These are phyloP conservation scores for Pichia exigua DNA, from an alignment of 805 yeast genomes.

Conservation along the genomic window DNA sequence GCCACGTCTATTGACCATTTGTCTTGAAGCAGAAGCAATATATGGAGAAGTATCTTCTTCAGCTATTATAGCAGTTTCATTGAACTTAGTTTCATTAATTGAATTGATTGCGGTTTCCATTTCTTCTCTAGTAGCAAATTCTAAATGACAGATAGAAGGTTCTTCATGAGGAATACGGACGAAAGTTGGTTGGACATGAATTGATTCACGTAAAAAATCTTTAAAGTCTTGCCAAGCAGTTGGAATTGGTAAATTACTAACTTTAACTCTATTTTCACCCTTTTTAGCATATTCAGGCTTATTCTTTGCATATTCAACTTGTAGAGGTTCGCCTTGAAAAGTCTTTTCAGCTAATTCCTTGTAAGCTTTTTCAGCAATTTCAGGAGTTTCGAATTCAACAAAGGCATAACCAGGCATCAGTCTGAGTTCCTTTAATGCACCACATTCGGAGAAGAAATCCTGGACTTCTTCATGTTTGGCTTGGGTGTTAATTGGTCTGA, in stretches of 20 bases:
- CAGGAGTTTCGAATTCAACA: slow-evolving; percentile 70
- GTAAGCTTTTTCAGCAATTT: slow-evolving; percentile 43
- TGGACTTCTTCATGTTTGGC: slow-evolving; percentile 46
- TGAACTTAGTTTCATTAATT: slow-evolving; percentile 65
- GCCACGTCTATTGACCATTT: slow-evolving; percentile 35
- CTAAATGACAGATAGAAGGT: slow-evolving; percentile 42
- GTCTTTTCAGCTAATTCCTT: slow-evolving; percentile 38
- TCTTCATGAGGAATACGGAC: slow-evolving; percentile 41
- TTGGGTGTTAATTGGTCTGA: slow-evolving; percentile 32
- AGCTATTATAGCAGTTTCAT: slow-evolving; percentile 52
- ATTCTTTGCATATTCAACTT: slow-evolving; percentile 48
- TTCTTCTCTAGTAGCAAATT: slow-evolving; percentile 60
- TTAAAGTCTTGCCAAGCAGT: slow-evolving; percentile 84
- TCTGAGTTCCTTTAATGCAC: slow-evolving; percentile 60
- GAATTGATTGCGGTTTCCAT: slow-evolving; percentile 66
- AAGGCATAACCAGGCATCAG: slow-evolving; percentile 81
- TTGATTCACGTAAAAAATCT: slow-evolving; percentile 80
- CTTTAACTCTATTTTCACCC: slow-evolving; percentile 67
- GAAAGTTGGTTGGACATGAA: slow-evolving; percentile 56
- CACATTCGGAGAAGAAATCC: slow-evolving; percentile 59
- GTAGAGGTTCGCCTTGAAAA: slow-evolving; percentile 43
- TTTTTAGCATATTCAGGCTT: slow-evolving; percentile 47
- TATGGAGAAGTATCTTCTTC: slow-evolving; percentile 71
- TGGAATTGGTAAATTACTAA: slow-evolving; percentile 63
- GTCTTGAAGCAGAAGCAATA: slow-evolving; percentile 40